A percentile compares a stretch with the other conserved stretches of the same genome.
Evolutionary conservation across 108 stramenopile species (phyloP).

Genomic region (Schizochytrium sp.): DNA sequence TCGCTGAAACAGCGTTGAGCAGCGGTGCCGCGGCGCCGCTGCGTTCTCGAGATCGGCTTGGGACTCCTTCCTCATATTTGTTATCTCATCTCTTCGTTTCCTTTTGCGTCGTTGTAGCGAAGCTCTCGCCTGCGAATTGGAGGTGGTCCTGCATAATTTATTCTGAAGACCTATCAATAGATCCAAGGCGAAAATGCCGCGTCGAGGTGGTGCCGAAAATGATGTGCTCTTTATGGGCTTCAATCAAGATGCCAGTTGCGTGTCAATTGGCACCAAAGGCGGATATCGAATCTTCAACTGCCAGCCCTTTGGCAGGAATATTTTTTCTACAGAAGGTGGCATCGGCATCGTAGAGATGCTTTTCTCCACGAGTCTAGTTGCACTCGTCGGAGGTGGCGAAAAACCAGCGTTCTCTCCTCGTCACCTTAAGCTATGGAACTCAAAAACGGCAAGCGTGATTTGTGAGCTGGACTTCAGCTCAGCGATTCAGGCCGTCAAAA

Average conservation of each 20-base stretch:
- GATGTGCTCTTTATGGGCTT: constrained; percentile 58
- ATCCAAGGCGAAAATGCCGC: not conserved
- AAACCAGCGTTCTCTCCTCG: constrained; percentile 71
- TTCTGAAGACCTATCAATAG: not conserved
- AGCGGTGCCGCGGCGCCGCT: too few species aligned
- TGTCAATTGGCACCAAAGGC: constrained; percentile 42
- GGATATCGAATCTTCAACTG: constrained; percentile 63
- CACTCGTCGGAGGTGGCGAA: constrained; percentile 73
- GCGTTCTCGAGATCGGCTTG: too few species aligned
- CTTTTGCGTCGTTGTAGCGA: too few species aligned
- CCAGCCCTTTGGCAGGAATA: constrained; percentile 52
- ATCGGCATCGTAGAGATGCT: constrained; percentile 76
- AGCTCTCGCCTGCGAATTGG: not conserved
- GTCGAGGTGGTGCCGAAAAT: not conserved
- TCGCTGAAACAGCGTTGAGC: too few species aligned
- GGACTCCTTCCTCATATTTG: too few species aligned
- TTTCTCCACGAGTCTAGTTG: constrained; percentile 74
- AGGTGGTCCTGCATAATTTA: not conserved
- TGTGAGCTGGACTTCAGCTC: constrained; percentile 74
- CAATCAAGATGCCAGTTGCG: constrained; percentile 61
- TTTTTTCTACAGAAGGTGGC: constrained; percentile 66
- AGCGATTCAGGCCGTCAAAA: constrained; percentile 68
- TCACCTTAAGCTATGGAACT: constrained; percentile 73
- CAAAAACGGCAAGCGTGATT: constrained; percentile 69
- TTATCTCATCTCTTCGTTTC: too few species aligned